Conservation (phyloP, 352 stramenopile species). For the Phytophthora colocasiae region DNA sequence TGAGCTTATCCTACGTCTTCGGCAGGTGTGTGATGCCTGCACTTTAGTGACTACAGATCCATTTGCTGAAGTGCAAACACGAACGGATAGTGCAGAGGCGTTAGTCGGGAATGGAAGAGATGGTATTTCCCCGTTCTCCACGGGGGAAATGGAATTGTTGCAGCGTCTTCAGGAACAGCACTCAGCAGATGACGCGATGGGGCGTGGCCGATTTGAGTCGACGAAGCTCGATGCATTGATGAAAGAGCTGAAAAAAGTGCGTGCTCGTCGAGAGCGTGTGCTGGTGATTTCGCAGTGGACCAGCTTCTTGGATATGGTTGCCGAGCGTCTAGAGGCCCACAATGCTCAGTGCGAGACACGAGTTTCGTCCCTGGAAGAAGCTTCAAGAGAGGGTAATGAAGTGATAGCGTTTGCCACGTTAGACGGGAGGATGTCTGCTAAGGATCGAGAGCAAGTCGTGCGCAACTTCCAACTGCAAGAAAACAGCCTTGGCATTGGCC, state of each 20-base stretch:
- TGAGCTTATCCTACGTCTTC: constrained; percentile 86
- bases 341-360: constrained; percentile 37
- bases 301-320: constrained; percentile 82
- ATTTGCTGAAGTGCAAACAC: constrained; percentile 46
- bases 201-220: constrained; percentile 38
- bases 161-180: constrained; percentile 36
- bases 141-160: constrained; percentile 40
- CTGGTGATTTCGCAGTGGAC: constrained; percentile 93
- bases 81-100: constrained; percentile 27
- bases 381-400: constrained; percentile 4
- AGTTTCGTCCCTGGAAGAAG: constrained; percentile 24
- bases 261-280: constrained; percentile 54
- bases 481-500: constrained; percentile 14
- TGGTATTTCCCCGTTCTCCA: constrained; percentile 39
- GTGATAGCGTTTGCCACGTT: constrained; percentile 59
- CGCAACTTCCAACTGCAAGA: constrained; percentile 64
- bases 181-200: constrained; percentile 6
- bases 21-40: constrained; percentile 84
- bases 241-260: constrained; percentile 54
- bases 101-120: constrained; percentile 26
- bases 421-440: constrained; percentile 67
- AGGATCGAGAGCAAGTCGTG: constrained; percentile 69
- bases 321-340: constrained; percentile 46
- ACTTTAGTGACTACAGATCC: constrained; percentile 67
- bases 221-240: constrained; percentile 75